These are phyloP conservation scores for Dryadomyces sulphureus DNA, from an alignment of 2,329 filamentous ascomycete species.

Conservation along the genomic window DNA sequence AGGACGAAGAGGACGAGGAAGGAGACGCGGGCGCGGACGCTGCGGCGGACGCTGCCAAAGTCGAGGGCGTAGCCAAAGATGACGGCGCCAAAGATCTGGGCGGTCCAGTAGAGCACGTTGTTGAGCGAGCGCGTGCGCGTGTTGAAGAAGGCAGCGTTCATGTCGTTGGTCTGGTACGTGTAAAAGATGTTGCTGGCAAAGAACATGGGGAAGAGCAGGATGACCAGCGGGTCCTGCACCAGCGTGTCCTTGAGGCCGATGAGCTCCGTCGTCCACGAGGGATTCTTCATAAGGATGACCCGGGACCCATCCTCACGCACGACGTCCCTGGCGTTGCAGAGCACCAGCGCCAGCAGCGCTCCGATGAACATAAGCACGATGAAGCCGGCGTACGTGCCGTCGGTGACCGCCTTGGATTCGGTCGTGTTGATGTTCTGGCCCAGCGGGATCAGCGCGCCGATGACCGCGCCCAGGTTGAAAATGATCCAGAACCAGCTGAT, in stretches of 20 bases:
- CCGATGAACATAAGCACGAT: constrained; percentile 14
- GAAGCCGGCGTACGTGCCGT: constrained; percentile 14
- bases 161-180: constrained; percentile 57
- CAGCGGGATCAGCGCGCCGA: constrained; percentile 65
- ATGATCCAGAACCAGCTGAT: constrained; percentile 92
- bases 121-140: constrained; percentile 61
- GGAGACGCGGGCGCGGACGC: constrained; percentile 49
- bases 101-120: constrained; percentile 62
- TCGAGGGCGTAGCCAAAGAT: constrained; percentile 63
- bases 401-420: constrained; percentile 24
- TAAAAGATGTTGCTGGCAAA: constrained; percentile 69
- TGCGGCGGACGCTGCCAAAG: constrained; percentile 40
- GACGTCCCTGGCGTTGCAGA: constrained; percentile 59
- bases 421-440: constrained; percentile 39
- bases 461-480: constrained; percentile 82
- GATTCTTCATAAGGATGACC: constrained; percentile 82
- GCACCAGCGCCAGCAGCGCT: constrained; percentile 50
- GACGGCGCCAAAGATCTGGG: constrained; percentile 64
- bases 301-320: constrained; percentile 63
- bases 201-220: constrained; percentile 71
- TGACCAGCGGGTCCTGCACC: constrained; percentile 53
- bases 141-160: constrained; percentile 59
- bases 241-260: constrained; percentile 62
- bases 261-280: constrained; percentile 70
- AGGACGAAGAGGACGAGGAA: constrained; percentile 48